These are phyloP conservation scores for Penicillium longicatenatum DNA, from an alignment of 495 filamentous ascomycete genomes.

Conservation along the genomic window DNA sequence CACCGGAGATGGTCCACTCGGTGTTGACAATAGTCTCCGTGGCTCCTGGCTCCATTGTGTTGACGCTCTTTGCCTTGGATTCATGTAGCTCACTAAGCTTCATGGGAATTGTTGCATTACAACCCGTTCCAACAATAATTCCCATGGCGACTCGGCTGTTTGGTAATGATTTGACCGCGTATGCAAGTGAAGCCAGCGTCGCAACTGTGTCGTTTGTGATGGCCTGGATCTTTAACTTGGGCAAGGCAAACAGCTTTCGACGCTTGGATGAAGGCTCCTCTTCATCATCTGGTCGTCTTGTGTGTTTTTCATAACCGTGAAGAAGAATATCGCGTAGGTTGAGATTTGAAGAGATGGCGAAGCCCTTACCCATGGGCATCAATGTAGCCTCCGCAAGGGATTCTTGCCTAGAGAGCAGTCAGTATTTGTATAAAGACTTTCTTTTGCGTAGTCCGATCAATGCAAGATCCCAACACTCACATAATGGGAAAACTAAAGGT, in stretches of 20 bases:
- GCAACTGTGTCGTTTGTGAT: slow-evolving; percentile 84
- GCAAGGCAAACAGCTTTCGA: slow-evolving; percentile 55
- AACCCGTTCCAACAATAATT: slow-evolving; percentile 81
- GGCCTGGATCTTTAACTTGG: slow-evolving; percentile 68
- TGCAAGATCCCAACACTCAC: slow-evolving; percentile 42
- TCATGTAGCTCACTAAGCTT: slow-evolving; percentile 62
- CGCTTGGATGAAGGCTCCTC: slow-evolving; percentile 46
- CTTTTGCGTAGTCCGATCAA: neutral
- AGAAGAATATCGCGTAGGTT: slow-evolving; percentile 71
- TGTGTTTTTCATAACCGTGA: slow-evolving; percentile 66
- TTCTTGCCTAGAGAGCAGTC: slow-evolving; percentile 59
- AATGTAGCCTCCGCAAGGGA: slow-evolving; percentile 74
- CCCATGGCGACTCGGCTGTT: slow-evolving; percentile 77
- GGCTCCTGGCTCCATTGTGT: slow-evolving; percentile 42
- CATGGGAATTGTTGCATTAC: slow-evolving; percentile 80
- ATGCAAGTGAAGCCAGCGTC: slow-evolving; percentile 75
- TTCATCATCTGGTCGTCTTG: slow-evolving; percentile 47
- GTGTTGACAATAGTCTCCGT: slow-evolving; percentile 78
- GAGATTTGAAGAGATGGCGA: slow-evolving; percentile 71
- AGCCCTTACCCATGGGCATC: slow-evolving; percentile 89
- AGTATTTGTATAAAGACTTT: slow-evolving; percentile 2
- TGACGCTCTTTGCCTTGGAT: slow-evolving; percentile 55
- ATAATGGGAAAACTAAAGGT: slow-evolving; percentile 88
- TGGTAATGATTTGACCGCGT: slow-evolving; percentile 60
- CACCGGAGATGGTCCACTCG: slow-evolving; percentile 81